Conservation (phyloP, 164 flowering plant genomes). For the Annona cherimola region DNA sequence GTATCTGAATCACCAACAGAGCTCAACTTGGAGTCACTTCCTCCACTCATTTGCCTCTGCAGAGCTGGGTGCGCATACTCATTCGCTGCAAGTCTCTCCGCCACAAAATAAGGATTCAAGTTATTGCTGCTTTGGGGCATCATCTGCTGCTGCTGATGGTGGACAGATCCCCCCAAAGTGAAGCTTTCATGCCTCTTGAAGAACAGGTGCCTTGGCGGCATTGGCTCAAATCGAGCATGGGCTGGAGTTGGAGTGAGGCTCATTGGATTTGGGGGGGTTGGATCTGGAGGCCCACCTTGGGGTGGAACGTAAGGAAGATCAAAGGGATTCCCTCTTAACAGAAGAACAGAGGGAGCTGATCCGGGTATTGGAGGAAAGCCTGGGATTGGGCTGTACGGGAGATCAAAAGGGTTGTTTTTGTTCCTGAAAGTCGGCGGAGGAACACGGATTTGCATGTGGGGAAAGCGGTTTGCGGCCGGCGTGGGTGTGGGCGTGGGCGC, state of each 20-base stretch:
- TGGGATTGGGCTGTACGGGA: conserved; percentile 39
- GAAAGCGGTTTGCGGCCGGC: neutral
- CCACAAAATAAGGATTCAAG: conserved; percentile 59
- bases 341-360: conserved; percentile 33
- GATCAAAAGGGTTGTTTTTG: conserved; percentile 78
- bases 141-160: no score
- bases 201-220: conserved; percentile 43
- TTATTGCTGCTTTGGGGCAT: conserved; percentile 39
- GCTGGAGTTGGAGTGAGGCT: conserved; percentile 47
- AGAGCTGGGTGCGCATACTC: conserved; percentile 37
- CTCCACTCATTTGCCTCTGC: conserved; percentile 62
- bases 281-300: no score
- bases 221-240: conserved; percentile 42
- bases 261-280: no score
- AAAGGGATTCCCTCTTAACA: conserved; percentile 71
- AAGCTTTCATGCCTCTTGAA: conserved; percentile 78
- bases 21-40: conserved; percentile 70
- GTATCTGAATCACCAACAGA: conserved; percentile 75
- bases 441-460: conserved; percentile 31
- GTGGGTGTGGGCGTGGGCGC: neutral
- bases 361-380: conserved; percentile 43
- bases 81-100: conserved; percentile 44
- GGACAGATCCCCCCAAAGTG: conserved; percentile 46
- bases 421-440: conserved; percentile 53
- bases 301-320: conserved; percentile 72